Evolutionary conservation across 2,329 filamentous ascomycete species (phyloP), one percentile per base, ranked within the genome.

Genomic region (Trichoderma koningii): DNA sequence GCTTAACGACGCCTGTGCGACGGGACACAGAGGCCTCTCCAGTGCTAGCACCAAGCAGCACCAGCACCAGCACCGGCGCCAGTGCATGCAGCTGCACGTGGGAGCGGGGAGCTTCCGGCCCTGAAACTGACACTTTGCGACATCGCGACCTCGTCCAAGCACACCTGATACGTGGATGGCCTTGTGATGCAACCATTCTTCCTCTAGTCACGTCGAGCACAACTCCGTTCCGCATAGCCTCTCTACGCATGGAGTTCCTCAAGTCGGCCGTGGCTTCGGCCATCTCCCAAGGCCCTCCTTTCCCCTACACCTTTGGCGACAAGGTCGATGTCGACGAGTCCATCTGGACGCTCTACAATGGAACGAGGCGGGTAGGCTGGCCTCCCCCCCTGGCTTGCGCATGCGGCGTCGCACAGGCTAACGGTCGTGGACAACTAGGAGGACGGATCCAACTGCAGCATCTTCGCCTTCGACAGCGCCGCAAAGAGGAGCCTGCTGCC

Each of bases 221-320:
- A 6, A 9, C 14, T 10, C 2, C 3, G 26, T 42, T 26, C 41
- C 41, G 34, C 19, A 48, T 26, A 30, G 50, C 38, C 38, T 21
- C 14, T 38, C 28, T 12, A 23, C 48, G 70, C 70, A 99, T 99
- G 95, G 93, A 99, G 77, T 98, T 98, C 74, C 86, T 99, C 75
- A 98, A 98, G 80, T 98, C 93, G 67, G 95, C 95, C 60, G 93
- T 98, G 75, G 94, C 93, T 52, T 98, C 95, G 67, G 94, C 93
- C 71, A 98, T 99, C 73, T 92, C 95, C 52, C 95, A 97, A 77
- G 93, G 94, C 2, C 93, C 93, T 61, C 89, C 93, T 6, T 96
- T 97, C 74, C 93, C 93, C 5, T 98, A 97, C 76, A 89, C 86
- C 55, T 95, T 98, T 75, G 94, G 93, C 72, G 95, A 99, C 77